phyloP scores from a whole-genome alignment of 176 grass and related monocot species.

The Oryza nivara region DNA sequence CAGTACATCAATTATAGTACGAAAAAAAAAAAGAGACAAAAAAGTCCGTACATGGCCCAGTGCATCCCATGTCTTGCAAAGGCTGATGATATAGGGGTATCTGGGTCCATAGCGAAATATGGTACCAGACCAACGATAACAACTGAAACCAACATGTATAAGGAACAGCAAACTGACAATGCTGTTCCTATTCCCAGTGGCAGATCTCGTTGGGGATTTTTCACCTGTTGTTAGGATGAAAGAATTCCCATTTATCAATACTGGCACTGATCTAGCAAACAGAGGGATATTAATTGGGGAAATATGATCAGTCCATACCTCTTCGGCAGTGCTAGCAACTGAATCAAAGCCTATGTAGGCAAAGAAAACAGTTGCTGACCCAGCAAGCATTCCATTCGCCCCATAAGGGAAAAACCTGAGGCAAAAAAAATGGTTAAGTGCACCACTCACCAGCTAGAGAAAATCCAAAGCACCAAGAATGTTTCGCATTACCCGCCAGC shows the following conservation, averaged over 20 bases:
- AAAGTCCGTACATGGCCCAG: constrained; percentile 66
- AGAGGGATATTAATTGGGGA: not conserved
- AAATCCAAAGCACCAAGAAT: not conserved
- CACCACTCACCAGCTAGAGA: not conserved
- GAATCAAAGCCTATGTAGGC: constrained; percentile 87
- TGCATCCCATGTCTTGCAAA: constrained; percentile 70
- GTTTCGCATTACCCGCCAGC: constrained; percentile 60
- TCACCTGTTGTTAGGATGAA: constrained; percentile 53
- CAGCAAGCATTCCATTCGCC: constrained; percentile 75
- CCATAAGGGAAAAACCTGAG: constrained; percentile 76
- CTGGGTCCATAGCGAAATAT: constrained; percentile 86
- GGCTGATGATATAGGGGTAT: constrained; percentile 82
- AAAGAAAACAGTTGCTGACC: constrained; percentile 84
- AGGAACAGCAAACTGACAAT: constrained; percentile 64
- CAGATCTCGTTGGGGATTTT: constrained; percentile 78
- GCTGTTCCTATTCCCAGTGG: constrained; percentile 68
- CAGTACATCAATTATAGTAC: not conserved
- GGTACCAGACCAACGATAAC: constrained; percentile 85
- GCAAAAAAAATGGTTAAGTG: constrained; percentile 16
- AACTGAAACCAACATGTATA: constrained; percentile 83
- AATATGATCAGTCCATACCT: constrained; percentile 47
- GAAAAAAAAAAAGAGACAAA: not conserved
- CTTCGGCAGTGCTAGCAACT: constrained; percentile 83
- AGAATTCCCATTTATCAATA: constrained; percentile 11
- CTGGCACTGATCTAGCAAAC: not conserved